These are phyloP conservation scores for Corylus americana DNA, from an alignment of 306 rosid genomes.

Conservation along the genomic window DNA sequence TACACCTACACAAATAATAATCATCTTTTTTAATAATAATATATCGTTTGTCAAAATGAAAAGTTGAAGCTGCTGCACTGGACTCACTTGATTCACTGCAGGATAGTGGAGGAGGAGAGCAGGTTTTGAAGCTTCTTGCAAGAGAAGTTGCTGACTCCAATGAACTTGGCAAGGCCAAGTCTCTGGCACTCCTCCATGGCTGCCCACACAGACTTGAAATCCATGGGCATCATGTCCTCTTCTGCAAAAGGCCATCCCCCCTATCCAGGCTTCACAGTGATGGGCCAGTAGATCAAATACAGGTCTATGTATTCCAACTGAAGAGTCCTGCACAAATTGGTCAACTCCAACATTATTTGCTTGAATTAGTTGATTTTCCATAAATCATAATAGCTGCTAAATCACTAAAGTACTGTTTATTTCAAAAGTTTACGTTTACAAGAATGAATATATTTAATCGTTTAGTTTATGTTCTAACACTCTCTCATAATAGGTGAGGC, in stretches of 20 bases:
- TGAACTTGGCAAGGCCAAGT: constrained; percentile 13
- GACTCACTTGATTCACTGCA: constrained; percentile 18
- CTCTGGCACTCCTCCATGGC: constrained; percentile 9
- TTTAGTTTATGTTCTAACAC: too few relatives aligned
- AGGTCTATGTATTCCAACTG: constrained; percentile 17
- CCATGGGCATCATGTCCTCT: constrained; percentile 9
- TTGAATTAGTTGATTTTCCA: not conserved
- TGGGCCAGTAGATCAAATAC: constrained; percentile 9
- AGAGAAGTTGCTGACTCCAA: constrained; percentile 19
- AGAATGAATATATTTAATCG: too few relatives aligned
- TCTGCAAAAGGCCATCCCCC: not conserved
- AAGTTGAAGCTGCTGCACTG: not conserved
- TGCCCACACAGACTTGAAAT: not conserved
- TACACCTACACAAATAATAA: not conserved
- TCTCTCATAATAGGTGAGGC: too few relatives aligned
- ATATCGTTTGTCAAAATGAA: too few relatives aligned
- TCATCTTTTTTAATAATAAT: not conserved
- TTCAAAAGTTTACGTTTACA: too few relatives aligned
- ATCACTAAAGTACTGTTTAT: too few relatives aligned
- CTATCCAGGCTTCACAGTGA: constrained; percentile 1
- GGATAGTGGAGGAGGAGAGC: constrained; percentile 5
- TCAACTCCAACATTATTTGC: not conserved
- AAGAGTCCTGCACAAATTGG: not conserved
- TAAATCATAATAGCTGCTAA: too few relatives aligned
- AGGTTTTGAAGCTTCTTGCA: constrained; percentile 5